These are phyloP conservation scores for Aegilops bicornis DNA, from an alignment of 176 grass and related monocot species.

Conservation along the genomic window DNA sequence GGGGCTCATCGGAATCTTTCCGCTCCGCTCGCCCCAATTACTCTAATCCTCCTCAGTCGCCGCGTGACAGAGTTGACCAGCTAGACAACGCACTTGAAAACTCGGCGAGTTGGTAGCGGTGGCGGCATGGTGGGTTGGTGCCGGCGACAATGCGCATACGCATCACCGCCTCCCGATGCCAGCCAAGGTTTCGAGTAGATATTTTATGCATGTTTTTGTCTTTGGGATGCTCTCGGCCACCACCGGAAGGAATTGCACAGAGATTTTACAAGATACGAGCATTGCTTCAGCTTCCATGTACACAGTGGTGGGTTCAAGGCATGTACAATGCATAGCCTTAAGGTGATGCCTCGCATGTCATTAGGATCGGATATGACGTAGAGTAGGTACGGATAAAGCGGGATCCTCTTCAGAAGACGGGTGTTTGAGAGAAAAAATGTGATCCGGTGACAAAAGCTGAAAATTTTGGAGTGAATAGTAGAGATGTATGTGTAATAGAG, in stretches of 20 bases:
- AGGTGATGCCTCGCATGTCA: too few relatives aligned
- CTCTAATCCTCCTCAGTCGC: background rate
- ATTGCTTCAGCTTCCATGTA: background rate
- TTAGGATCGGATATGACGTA: too few relatives aligned
- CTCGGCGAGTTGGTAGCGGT: background rate
- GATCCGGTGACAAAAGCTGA: too few relatives aligned
- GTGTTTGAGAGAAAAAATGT: too few relatives aligned
- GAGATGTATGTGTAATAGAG: too few relatives aligned
- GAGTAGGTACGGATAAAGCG: too few relatives aligned
- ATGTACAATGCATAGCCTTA: too few relatives aligned
- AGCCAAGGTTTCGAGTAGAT: background rate
- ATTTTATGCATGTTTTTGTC: background rate
- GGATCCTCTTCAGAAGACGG: too few relatives aligned
- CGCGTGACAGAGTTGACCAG: conserved; percentile 29
- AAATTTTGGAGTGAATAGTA: too few relatives aligned
- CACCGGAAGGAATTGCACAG: background rate
- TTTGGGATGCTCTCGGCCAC: background rate
- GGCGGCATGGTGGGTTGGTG: background rate
- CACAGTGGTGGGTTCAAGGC: background rate
- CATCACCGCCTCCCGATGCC: background rate
- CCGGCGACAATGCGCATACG: background rate
- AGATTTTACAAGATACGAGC: background rate
- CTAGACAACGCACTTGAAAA: background rate
- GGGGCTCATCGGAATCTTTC: background rate
- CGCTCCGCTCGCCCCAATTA: background rate